Conservation (phyloP, 257 asterid species). For the Capsicum pubescens region DNA sequence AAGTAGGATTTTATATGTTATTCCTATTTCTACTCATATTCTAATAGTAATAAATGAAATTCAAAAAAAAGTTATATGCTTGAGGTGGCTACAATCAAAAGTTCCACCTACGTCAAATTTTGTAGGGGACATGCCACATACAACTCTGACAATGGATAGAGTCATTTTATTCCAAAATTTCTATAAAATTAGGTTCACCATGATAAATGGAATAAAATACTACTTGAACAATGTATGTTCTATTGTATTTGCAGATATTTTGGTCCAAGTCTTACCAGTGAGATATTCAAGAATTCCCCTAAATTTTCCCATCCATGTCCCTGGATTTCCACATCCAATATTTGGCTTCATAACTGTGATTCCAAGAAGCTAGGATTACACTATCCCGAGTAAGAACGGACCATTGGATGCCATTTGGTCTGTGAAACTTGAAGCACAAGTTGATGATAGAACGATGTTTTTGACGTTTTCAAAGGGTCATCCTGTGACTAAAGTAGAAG, state of each 20-base stretch:
- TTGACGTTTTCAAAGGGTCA: constrained; percentile 37
- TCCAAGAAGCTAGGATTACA: constrained; percentile 5
- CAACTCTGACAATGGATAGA: neutral
- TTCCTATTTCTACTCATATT: no score
- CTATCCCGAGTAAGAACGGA: constrained; percentile 9
- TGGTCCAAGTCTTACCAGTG: neutral
- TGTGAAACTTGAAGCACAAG: neutral
- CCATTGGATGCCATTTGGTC: constrained; percentile 25
- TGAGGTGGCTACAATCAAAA: neutral
- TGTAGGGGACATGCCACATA: neutral
- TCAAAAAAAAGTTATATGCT: neutral
- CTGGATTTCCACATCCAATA: constrained; percentile 40
- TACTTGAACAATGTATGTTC: constrained; percentile 32
- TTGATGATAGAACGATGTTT: constrained; percentile 35
- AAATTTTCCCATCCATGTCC: constrained; percentile 15
- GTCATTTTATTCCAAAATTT: neutral
- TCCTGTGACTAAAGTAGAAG: constrained; percentile 33
- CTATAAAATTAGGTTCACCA: constrained; percentile 23
- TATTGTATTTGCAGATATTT: constrained; percentile 26
- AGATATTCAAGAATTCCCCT: neutral
- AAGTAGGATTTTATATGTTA: no score
- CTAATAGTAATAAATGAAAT: neutral
- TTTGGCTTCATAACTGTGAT: constrained; percentile 29
- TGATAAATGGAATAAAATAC: constrained; percentile 24
- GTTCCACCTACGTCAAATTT: neutral